A percentile compares a stretch with the other conserved stretches of the same genome.
These are phyloP conservation scores for Botrytis fragariae DNA, from an alignment of 2,329 filamentous ascomycete species.

Conservation along the genomic window DNA sequence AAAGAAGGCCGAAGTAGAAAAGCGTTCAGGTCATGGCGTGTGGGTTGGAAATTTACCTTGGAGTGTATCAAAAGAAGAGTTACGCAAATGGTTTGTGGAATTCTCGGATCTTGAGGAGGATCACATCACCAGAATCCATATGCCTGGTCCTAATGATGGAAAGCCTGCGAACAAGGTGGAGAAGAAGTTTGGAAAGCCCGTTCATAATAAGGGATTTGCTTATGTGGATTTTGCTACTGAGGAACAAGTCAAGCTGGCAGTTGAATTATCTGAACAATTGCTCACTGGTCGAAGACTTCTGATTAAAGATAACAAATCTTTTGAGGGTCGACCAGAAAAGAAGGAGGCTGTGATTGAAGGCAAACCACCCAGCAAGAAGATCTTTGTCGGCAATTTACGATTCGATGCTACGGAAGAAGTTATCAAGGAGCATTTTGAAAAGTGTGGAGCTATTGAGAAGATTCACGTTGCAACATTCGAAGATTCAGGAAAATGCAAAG, in stretches of 20 bases:
- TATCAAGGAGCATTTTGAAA: constrained; percentile 74
- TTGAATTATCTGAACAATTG: constrained; percentile 82
- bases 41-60: constrained; percentile 98
- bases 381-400: constrained; percentile 89
- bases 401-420: constrained; percentile 82
- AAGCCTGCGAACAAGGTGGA: constrained; percentile 38
- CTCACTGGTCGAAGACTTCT: constrained; percentile 74
- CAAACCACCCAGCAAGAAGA: constrained; percentile 70
- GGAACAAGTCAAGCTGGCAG: constrained; percentile 67
- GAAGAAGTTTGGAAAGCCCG: constrained; percentile 34
- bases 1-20: constrained; percentile 45
- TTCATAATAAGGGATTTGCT: constrained; percentile 83
- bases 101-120: constrained; percentile 65
- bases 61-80: constrained; percentile 67
- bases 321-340: constrained; percentile 82
- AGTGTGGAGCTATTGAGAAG: constrained; percentile 79
- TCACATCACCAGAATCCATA: constrained; percentile 73
- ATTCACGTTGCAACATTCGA: constrained; percentile 93
- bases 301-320: constrained; percentile 90
- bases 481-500: constrained; percentile 96
- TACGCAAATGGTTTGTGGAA: constrained; percentile 77
- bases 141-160: constrained; percentile 49
- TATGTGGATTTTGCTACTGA: constrained; percentile 84
- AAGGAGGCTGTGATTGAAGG: constrained; percentile 39
- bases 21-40: constrained; percentile 77